Conservation (phyloP, 768 basidiomycete genomes). For the Mrakia blollopis region DNA sequence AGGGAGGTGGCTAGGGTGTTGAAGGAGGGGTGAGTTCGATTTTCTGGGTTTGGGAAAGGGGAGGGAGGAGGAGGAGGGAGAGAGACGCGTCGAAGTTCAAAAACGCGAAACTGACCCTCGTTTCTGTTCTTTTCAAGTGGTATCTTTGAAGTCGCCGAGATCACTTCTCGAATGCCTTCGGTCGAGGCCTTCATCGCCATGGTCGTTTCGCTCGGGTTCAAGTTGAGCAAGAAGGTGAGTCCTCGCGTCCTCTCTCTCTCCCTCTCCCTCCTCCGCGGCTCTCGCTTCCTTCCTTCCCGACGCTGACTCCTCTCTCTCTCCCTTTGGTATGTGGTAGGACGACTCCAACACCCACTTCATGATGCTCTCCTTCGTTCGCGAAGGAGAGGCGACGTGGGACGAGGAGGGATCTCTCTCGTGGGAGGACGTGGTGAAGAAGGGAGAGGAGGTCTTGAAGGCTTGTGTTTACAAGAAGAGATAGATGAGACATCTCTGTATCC, state of each 20-base stretch:
- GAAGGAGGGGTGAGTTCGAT: constrained; percentile 60
- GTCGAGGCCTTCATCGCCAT: constrained; percentile 63
- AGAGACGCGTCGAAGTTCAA: background rate
- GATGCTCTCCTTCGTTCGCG: constrained; percentile 63
- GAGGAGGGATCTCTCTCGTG: constrained; percentile 53
- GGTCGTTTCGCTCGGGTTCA: constrained; percentile 67
- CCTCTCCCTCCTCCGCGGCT: background rate
- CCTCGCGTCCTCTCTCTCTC: background rate
- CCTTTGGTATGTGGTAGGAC: constrained; percentile 53
- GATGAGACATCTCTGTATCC: background rate
- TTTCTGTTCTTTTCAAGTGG: background rate
- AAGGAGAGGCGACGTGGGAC: constrained; percentile 48
- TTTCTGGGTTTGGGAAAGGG: background rate
- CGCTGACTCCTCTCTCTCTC: background rate
- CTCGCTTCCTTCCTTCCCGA: too few species aligned
- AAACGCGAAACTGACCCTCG: too few species aligned
- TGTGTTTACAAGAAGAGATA: constrained; percentile 89
- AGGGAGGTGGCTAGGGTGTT: constrained; percentile 85
- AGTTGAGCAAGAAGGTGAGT: constrained; percentile 61
- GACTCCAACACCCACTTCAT: constrained; percentile 78
- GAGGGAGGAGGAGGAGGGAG: background rate
- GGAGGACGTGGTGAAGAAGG: constrained; percentile 53
- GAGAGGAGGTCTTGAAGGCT: constrained; percentile 62
- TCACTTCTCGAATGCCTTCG: constrained; percentile 72
- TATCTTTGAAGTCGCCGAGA: constrained; percentile 80